A percentile compares a stretch with the other conserved stretches of the same genome.
Conservation (phyloP, 2,329 filamentous ascomycete genomes). For the Trichoderma koningiopsis region DNA sequence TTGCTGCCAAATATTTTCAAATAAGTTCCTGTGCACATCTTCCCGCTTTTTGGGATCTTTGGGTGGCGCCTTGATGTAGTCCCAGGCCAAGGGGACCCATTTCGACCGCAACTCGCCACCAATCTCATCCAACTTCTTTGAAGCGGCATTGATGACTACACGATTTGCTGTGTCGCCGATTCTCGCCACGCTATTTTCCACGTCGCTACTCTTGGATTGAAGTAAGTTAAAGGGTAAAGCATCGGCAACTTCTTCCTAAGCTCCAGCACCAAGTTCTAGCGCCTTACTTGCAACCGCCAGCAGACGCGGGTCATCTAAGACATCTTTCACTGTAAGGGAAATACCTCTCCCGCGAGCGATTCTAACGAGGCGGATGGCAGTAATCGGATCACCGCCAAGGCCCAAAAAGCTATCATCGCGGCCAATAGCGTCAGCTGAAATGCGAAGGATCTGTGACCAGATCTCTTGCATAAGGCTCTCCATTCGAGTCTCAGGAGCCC, state of each 20-base stretch:
- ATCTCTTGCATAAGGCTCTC: constrained; percentile 22
- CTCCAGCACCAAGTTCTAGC: neutral
- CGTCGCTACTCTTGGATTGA: neutral
- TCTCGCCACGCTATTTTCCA: too few relatives aligned
- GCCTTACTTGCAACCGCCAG: constrained; percentile 9
- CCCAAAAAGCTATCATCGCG: constrained; percentile 27
- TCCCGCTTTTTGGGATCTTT: constrained; percentile 65
- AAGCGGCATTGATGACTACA: constrained; percentile 41
- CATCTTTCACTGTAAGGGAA: constrained; percentile 12
- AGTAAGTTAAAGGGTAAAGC: constrained; percentile 5
- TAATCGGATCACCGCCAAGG: constrained; percentile 42
- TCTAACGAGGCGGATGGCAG: constrained; percentile 23
- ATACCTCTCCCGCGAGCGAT: constrained; percentile 20
- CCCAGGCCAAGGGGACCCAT: constrained; percentile 63
- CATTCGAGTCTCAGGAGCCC: constrained; percentile 5
- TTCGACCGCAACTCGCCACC: constrained; percentile 63
- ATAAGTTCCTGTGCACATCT: constrained; percentile 74
- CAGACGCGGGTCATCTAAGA: constrained; percentile 24
- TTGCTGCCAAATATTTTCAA: constrained; percentile 75
- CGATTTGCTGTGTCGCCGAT: constrained; percentile 22
- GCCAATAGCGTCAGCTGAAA: constrained; percentile 23
- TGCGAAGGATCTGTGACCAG: constrained; percentile 27
- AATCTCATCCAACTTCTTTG: constrained; percentile 67
- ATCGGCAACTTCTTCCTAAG: neutral
- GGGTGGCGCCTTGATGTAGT: constrained; percentile 65